Evolutionary conservation across 768 basidiomycete genomes (phyloP).

Genomic region (Suillus fuscotomentosus): DNA sequence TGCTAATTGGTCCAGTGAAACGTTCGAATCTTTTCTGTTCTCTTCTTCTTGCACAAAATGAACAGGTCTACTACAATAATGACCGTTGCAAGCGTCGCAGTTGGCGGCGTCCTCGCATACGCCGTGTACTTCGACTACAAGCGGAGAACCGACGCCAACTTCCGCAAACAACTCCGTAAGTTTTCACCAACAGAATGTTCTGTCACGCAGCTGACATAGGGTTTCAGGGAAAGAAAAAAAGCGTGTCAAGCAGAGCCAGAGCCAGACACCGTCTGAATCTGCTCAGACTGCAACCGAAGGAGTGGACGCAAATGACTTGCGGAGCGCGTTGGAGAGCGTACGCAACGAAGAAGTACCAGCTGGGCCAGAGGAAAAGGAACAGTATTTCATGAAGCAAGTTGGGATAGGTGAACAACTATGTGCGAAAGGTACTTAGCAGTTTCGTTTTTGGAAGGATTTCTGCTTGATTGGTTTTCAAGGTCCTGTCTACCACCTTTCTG

Average conservation of each 20-base stretch:
- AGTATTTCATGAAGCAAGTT: constrained; percentile 90
- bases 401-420: constrained; percentile 84
- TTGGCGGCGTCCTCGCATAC: constrained; percentile 67
- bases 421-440: constrained; percentile 51
- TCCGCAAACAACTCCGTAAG: constrained; percentile 87
- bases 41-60: constrained; percentile 25
- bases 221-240: constrained; percentile 87
- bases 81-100: constrained; percentile 45
- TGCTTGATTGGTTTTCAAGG: constrained; percentile 43
- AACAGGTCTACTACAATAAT: constrained; percentile 37
- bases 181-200: constrained; percentile 21
- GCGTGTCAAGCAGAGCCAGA: constrained; percentile 71
- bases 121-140: constrained; percentile 94
- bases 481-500: constrained; percentile 69
- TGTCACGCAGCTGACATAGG: constrained; percentile 2
- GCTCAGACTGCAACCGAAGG: constrained; percentile 19
- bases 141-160: constrained; percentile 81
- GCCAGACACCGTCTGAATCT: constrained; percentile 44
- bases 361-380: constrained; percentile 76
- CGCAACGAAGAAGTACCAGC: constrained; percentile 67
- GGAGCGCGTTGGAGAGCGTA: constrained; percentile 62
- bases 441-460: not conserved
- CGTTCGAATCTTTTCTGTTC: constrained; percentile 4
- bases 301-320: constrained; percentile 53
- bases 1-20: constrained; percentile 7